Evolutionary conservation across 2,329 filamentous ascomycete genomes (phyloP), one percentile per base, ranked within the genome.

Genomic region (Talaromyces sp.): DNA sequence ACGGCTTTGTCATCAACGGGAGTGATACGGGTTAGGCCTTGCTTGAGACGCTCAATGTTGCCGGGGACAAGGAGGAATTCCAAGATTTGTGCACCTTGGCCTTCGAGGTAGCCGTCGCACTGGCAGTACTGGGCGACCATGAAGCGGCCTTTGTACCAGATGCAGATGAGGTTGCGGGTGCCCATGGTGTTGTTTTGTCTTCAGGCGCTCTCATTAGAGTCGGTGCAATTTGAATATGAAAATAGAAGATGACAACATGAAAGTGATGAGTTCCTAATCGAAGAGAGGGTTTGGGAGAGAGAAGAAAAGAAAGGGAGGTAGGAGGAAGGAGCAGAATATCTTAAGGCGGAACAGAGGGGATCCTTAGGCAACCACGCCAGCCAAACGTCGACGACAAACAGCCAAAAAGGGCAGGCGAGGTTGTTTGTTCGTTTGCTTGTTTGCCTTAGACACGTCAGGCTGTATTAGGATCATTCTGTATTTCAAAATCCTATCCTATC

Each of bases 101-200:
- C 69, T 11, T 65, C 55, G 11, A 67, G 68, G 60, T 69, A 68
- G 58, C 69, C 70, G 56, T 73, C 70, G 52, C 61, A 71, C 52
- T 73, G 70, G 14, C 67, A 65, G 59, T 72, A 71, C 52, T 74
- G 70, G 16, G 67, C 67, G 35, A 73, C 62, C 40, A 67, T 60
- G 61, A 69, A 68, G 61, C 63, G 66, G 42, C 67, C 67, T 55
- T 66, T 63, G 61, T 66, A 67, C 60, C 60, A 68, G 39, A 69
- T 60, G 55, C 64, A 66, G 48, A 69, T 66, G 35, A 69, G 63
- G 57, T 58, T 66, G 31, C 66, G 64, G n/a, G 66, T 68, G 14
- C 66, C 66, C 67, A 69, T 70, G 28, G 23, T 64, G 60, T 55
- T 21, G 28, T 25, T 21, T 28, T 28, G 28, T 28, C 28, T 28